phyloP scores from a whole-genome alignment of 1,284 basidiomycete genomes.

The Pseudozyma thailandica region DNA sequence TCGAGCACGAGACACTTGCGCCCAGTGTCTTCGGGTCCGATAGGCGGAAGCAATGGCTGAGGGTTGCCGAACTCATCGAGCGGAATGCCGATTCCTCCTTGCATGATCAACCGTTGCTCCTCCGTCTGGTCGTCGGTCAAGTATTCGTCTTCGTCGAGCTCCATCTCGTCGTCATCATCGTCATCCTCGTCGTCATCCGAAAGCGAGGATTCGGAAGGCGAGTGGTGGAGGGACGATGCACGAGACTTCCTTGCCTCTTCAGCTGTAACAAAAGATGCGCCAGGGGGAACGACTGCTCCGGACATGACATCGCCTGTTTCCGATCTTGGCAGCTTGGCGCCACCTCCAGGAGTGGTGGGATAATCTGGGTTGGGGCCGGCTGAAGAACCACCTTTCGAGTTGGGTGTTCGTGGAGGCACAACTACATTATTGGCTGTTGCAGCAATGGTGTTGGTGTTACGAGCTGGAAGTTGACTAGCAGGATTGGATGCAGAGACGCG shows the following conservation, averaged over 20 bases:
- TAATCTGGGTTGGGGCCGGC: conserved; percentile 18
- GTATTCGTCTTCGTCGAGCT: conserved; percentile 70
- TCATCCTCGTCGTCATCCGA: conserved; percentile 24
- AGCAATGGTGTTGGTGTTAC: conserved; percentile 1
- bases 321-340: conserved; percentile 66
- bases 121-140: conserved; percentile 75
- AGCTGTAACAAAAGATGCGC: conserved; percentile 72
- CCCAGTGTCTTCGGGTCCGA: conserved; percentile 79
- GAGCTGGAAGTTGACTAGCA: conserved; percentile 1
- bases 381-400: conserved; percentile 18
- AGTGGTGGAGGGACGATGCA: background rate
- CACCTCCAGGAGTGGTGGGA: conserved; percentile 52
- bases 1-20: conserved; percentile 91
- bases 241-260: conserved; percentile 23
- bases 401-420: conserved; percentile 27
- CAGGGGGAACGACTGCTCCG: conserved; percentile 78
- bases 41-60: conserved; percentile 81
- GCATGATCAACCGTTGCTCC: conserved; percentile 80
- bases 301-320: conserved; percentile 78
- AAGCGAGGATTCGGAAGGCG: background rate
- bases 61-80: conserved; percentile 85
- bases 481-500: conserved; percentile 1
- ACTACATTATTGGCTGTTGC: conserved; percentile 3
- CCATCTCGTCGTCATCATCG: conserved; percentile 67
- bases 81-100: conserved; percentile 84